Base-by-base conservation (phyloP, 768 basidiomycete species). In the Leccinum subtestaceum region DNA sequence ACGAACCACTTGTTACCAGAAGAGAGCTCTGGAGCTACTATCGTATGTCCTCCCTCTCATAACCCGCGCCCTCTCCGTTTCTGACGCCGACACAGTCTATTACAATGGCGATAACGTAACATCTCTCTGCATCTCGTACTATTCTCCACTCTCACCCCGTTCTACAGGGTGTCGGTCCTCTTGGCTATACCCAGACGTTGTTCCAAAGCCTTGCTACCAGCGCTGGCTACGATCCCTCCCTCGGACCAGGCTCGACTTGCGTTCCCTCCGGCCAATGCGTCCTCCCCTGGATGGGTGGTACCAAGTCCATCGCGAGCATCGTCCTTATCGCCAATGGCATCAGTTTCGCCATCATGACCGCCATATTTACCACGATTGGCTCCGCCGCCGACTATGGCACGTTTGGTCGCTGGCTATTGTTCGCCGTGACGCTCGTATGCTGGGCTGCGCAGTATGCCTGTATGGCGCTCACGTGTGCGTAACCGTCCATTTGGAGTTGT, bases 1-100 rank as follows among this genome's bases (percentile, higher is more conserved):
- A 85, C 46, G 90, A 88, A 56, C 90, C 90, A 0, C 68, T 87
- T 8, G 89, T 91, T 5, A 89, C 86, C 17, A 78, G 85, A 52
- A 81, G 71, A 66, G 91, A 93, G 67, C 74, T 93, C 8, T 93
- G 90, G 91, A 84, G 84, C 55, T 93, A 91, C 67, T 91, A 91
- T 69, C 61, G 89, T 89, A 34, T 50, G 68, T 57, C 19, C 38
- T 5, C 6, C 2, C 12, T 43, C 23, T 4, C 27, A 11, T 15
- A 5, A 17, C 11, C 5, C 8, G 5, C 52, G 32, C 23, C 34
- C 32, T 8, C 17, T 12, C 23, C 10, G 40, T 58, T 60, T 47
- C 52, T 50, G 27, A 55, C 38, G 10, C 23, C 19, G 2, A 32
- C 21, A 49, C 55, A 92, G 90, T 91, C 58, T 91, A 91, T 67